A percentile compares a stretch with the other conserved stretches of the same genome.
Conservation (phyloP, 2,329 filamentous ascomycete genomes). For the Cordyceps militaris region DNA sequence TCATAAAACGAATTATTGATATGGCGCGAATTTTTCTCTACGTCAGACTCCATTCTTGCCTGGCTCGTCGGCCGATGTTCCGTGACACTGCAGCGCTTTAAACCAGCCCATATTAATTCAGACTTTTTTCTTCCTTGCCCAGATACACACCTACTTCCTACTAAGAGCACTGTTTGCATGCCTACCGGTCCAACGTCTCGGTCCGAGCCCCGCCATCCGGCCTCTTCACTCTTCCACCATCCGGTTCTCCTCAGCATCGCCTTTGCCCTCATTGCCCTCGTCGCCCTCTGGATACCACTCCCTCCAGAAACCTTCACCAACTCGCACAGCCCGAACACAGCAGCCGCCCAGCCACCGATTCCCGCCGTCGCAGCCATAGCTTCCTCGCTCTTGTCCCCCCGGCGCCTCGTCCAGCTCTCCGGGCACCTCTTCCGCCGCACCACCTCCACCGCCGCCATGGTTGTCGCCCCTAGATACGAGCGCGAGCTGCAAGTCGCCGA, state of each 20-base stretch:
- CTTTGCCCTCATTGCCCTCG: not conserved
- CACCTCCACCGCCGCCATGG: conserved; percentile 25
- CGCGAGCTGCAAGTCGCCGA: conserved; percentile 78
- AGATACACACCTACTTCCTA: not conserved
- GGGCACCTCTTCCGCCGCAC: not conserved
- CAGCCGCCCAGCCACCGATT: not conserved
- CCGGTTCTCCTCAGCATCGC: conserved; percentile 1
- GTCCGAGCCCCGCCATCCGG: conserved; percentile 4
- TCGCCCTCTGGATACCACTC: not conserved
- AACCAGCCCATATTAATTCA: not conserved
- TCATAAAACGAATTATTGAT: not conserved
- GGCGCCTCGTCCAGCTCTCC: conserved; percentile 17
- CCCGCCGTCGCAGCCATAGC: conserved; percentile 7
- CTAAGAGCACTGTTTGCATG: not conserved
- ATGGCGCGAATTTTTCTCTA: not conserved
- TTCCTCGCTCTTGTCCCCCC: conserved; percentile 15
- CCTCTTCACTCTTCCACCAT: not conserved
- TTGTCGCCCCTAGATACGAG: conserved; percentile 46
- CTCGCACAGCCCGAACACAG: not conserved
- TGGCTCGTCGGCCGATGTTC: conserved; percentile 9
- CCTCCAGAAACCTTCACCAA: not conserved
- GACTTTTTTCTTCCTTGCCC: not conserved
- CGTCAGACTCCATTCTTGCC: not conserved
- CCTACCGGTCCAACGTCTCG: not conserved
- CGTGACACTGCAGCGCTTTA: not conserved